Evolutionary conservation across 2,329 filamentous ascomycete species (phyloP).

Genomic region (Aureobasidium zeae): DNA sequence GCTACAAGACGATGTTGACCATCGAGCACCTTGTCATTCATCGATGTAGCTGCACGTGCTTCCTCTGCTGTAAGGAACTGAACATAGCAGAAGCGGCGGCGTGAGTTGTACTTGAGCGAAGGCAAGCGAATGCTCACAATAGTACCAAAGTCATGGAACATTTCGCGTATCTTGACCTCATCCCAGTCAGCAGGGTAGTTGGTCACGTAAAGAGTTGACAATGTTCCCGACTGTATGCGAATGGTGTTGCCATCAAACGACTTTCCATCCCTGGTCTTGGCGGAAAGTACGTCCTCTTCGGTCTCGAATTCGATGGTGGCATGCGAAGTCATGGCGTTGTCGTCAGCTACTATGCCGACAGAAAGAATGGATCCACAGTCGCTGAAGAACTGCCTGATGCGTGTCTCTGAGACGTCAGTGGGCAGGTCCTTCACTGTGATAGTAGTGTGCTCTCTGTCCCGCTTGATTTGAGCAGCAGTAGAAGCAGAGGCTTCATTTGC

Average conservation of each 20-base stretch:
- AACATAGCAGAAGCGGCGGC: slow-evolving; percentile 89
- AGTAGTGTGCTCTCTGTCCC: slow-evolving; percentile 84
- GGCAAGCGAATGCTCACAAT: slow-evolving; percentile 82
- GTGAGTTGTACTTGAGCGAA: slow-evolving; percentile 78
- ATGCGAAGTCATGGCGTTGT: slow-evolving; percentile 52
- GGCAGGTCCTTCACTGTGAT: slow-evolving; percentile 75
- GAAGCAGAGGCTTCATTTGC: slow-evolving; percentile 28
- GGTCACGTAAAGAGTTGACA: slow-evolving; percentile 76
- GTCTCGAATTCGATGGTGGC: slow-evolving; percentile 80
- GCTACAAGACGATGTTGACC: slow-evolving; percentile 60
- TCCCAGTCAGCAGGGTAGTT: slow-evolving; percentile 78
- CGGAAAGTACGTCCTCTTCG: slow-evolving; percentile 69
- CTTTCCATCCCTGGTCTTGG: slow-evolving; percentile 72
- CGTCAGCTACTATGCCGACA: slow-evolving; percentile 58
- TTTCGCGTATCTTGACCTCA: slow-evolving; percentile 55
- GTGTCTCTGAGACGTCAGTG: slow-evolving; percentile 55
- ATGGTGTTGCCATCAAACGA: slow-evolving; percentile 65
- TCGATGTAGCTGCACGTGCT: slow-evolving; percentile 57
- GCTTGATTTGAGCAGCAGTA: slow-evolving; percentile 44
- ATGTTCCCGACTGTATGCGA: slow-evolving; percentile 62
- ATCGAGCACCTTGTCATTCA: slow-evolving; percentile 63
- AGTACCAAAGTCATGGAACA: slow-evolving; percentile 69
- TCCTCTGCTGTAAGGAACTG: slow-evolving; percentile 67
- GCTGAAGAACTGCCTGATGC: slow-evolving; percentile 80
- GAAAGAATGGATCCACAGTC: slow-evolving; percentile 80